Conservation (phyloP, 495 filamentous ascomycete genomes). For the Terfezia boudieri region DNA sequence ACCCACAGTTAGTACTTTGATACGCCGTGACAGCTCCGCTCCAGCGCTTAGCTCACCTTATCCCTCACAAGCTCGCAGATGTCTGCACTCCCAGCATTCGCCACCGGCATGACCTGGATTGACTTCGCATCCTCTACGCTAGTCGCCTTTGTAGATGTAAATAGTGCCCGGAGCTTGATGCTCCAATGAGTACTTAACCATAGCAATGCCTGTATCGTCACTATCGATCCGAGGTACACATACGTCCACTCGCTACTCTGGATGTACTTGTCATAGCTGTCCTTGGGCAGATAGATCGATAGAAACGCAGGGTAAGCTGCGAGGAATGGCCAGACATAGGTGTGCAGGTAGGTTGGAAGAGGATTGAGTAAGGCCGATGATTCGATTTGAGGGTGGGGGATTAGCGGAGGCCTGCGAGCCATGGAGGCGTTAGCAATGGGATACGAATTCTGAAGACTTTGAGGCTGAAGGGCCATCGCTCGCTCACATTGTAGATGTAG, state of each 20-base stretch:
- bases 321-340: conserved; percentile 80
- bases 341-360: conserved; percentile 54
- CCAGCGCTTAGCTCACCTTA: conserved; percentile 24
- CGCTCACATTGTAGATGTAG: no score
- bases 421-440: neutral
- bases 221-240: conserved; percentile 68
- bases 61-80: conserved; percentile 63
- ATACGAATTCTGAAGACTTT: neutral
- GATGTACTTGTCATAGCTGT: conserved; percentile 76
- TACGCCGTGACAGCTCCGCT: neutral
- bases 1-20: neutral
- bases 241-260: conserved; percentile 87
- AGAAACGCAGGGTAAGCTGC: conserved; percentile 83
- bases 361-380: conserved; percentile 73
- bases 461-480: neutral
- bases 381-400: conserved; percentile 76
- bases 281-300: conserved; percentile 55
- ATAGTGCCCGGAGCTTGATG: conserved; percentile 58
- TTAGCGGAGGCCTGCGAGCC: conserved; percentile 42
- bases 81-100: conserved; percentile 74
- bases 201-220: conserved; percentile 65
- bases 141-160: conserved; percentile 42
- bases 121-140: conserved; percentile 31
- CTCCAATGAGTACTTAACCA: conserved; percentile 98
- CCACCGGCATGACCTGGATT: conserved; percentile 81